These are phyloP conservation scores for Alternaria gaisen DNA, from an alignment of 2,329 filamentous ascomycete species.

Conservation along the genomic window DNA sequence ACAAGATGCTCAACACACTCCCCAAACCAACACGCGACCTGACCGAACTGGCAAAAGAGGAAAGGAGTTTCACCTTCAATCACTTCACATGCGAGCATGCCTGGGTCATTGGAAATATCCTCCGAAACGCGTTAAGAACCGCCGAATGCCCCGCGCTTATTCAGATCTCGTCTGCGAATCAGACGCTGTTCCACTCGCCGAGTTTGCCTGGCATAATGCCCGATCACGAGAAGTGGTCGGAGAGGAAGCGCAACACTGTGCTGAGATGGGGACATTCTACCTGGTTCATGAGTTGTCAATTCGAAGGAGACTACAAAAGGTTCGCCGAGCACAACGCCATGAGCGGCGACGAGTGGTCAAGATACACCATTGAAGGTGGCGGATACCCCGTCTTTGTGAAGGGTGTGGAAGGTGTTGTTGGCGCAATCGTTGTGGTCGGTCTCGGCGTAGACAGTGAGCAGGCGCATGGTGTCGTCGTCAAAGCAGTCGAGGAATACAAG, in stretches of 20 bases:
- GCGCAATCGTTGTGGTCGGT: conserved; percentile 78
- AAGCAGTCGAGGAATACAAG: conserved; percentile 68
- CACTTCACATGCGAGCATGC: conserved; percentile 71
- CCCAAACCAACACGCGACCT: conserved; percentile 50
- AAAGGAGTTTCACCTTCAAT: conserved; percentile 56
- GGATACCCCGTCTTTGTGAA: conserved; percentile 75
- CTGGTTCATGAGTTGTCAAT: conserved; percentile 77
- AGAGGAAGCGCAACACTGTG: conserved; percentile 75
- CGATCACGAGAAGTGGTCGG: conserved; percentile 72
- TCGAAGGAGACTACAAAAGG: conserved; percentile 69
- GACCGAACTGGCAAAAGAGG: conserved; percentile 52
- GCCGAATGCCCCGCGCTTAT: conserved; percentile 66
- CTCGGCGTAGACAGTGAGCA: conserved; percentile 71
- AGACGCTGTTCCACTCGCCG: conserved; percentile 74
- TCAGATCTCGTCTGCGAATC: conserved; percentile 69
- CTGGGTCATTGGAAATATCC: conserved; percentile 70
- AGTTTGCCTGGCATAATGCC: conserved; percentile 73
- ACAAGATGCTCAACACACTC: conserved; percentile 34
- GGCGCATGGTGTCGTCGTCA: conserved; percentile 79
- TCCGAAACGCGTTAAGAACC: conserved; percentile 69
- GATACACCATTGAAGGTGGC: conserved; percentile 82
- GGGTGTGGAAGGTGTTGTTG: conserved; percentile 79
- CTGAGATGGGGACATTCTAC: conserved; percentile 74
- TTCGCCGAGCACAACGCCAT: conserved; percentile 74
- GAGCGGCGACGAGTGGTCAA: conserved; percentile 58